Evolutionary conservation across 1,284 basidiomycete genomes (phyloP), one percentile per base, ranked within the genome.

Genomic region (Trametes pubescens): DNA sequence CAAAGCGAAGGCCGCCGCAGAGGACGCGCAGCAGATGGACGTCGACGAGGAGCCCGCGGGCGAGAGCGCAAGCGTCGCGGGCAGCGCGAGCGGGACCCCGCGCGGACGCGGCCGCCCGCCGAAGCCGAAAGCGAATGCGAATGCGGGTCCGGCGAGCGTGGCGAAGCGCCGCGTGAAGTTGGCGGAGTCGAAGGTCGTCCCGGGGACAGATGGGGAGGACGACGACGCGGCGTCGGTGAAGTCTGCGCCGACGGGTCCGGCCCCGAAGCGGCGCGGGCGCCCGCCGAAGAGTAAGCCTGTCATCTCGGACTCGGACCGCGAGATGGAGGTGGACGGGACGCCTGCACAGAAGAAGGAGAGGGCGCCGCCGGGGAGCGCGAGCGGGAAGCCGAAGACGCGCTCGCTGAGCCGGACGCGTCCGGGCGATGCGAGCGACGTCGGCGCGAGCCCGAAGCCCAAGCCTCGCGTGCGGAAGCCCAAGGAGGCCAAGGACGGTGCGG

Each of bases 21-120:
- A 65, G 1, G 72, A 66, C 18, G 64, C 63, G 8, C 69, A 74
- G 51, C 54, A 64, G 51, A 75, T 77, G 73, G 74, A 75, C 44
- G 71, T 75, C 7, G 75, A 76, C 51, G 69, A 66, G 14, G 69
- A 66, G 26, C 67, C 60, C 18, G 61, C 56, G 6, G 59, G 18
- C 26, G 73, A 73, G 13, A 68, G 57, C 51, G 66, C 66, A 46
- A 70, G 69, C 60, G 61, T 61, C 32, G 64, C 69, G 38, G 71
- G 64, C 47, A 69, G 66, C 60, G 66, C 56, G 44, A 66, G 60
- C 16, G 66, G 71, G 14, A 43, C 40, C 2, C 40, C 40, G 6
- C 68, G 49, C 18, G 24, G 24, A 7, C 49, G 71, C 48, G 68
- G 69, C 6, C 65, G 70, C 3, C 66, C 70, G 1, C 65, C 65